Evolutionary conservation across 768 basidiomycete species (phyloP).

Genomic region (Sutorius australiensis): DNA sequence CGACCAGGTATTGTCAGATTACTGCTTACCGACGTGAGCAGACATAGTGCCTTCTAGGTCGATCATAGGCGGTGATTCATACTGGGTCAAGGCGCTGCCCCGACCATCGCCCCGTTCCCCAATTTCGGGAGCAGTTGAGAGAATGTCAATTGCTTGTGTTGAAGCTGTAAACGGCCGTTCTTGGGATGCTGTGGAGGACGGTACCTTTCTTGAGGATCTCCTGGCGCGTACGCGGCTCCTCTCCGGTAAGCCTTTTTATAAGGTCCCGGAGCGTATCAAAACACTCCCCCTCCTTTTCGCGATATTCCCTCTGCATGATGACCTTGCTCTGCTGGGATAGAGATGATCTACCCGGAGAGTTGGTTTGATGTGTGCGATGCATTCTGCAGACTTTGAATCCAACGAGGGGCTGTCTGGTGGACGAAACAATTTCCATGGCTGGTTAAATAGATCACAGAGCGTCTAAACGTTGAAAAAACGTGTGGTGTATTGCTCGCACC

Average conservation of each 20-base stretch:
- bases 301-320: slow-evolving; percentile 17
- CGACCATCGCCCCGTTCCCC: background rate
- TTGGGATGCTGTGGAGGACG: background rate
- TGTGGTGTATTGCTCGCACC: background rate
- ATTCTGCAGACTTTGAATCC: background rate
- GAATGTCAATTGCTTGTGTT: slow-evolving; percentile 9
- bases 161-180: background rate
- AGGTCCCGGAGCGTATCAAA: slow-evolving; percentile 15
- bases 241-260: slow-evolving; percentile 12
- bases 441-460: background rate
- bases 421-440: background rate
- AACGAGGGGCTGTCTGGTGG: too few species aligned
- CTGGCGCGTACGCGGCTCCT: slow-evolving; percentile 12
- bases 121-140: background rate
- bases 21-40: slow-evolving; percentile 1
- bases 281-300: slow-evolving; percentile 20
- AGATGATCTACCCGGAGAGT: background rate
- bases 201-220: slow-evolving; percentile 21
- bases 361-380: background rate
- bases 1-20: background rate
- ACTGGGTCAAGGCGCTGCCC: background rate
- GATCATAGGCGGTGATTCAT: background rate
- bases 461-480: background rate
- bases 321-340: slow-evolving; percentile 13
- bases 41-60: background rate